These are phyloP conservation scores for Puccinia horiana DNA, from an alignment of 1,284 basidiomycete species.

Conservation along the genomic window DNA sequence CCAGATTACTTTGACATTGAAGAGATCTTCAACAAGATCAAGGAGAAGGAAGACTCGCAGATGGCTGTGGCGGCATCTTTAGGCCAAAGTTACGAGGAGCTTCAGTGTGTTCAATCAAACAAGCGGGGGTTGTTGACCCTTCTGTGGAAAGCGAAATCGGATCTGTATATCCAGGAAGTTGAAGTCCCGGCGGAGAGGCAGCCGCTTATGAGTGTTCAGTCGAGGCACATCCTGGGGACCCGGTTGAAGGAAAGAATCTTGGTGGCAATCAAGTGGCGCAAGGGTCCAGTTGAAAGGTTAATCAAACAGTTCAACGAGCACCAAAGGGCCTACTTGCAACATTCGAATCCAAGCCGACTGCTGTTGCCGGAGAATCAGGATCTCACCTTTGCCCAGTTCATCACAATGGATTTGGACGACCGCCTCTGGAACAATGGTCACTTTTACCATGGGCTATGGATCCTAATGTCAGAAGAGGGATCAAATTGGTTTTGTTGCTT, in stretches of 20 bases:
- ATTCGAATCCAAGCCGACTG: not conserved
- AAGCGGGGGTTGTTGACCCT: not conserved
- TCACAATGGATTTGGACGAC: not conserved
- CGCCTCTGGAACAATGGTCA: constrained; percentile 21
- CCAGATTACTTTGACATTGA: not conserved
- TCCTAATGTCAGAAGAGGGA: not conserved
- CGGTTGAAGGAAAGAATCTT: not conserved
- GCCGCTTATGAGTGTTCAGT: not conserved
- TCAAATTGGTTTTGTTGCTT: no score
- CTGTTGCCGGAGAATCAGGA: not conserved
- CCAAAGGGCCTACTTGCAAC: not conserved
- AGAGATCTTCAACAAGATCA: not conserved
- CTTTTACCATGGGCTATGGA: constrained; percentile 12
- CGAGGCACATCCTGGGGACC: not conserved
- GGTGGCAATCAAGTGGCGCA: not conserved
- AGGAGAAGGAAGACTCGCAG: not conserved
- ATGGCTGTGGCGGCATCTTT: not conserved
- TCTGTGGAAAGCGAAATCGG: not conserved
- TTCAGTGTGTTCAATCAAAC: not conserved
- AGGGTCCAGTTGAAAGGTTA: not conserved
- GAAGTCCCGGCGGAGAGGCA: not conserved
- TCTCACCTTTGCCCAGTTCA: not conserved
- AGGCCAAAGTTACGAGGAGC: not conserved
- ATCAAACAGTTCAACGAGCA: not conserved
- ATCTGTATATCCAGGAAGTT: not conserved